Evolutionary conservation across 2,329 filamentous ascomycete genomes (phyloP).

Genomic region (Fusarium chlamydosporum): DNA sequence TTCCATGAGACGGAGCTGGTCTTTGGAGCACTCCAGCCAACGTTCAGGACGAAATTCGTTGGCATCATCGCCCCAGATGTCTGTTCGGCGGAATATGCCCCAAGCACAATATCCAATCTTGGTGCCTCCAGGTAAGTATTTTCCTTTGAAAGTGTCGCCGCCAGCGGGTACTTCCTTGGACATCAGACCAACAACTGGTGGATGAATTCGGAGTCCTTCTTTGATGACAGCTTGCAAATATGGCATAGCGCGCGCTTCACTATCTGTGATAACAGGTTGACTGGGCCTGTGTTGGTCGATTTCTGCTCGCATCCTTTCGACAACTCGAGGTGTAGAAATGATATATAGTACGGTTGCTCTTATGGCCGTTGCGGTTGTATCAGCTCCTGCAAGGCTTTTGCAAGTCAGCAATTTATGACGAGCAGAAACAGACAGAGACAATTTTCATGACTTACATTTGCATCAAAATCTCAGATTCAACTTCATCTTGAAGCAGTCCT

Average conservation of each 20-base stretch:
- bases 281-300: conserved; percentile 36
- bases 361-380: conserved; percentile 70
- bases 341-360: conserved; percentile 67
- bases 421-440: accelerated
- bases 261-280: conserved; percentile 51
- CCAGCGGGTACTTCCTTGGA: conserved; percentile 53
- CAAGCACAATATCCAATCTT: conserved; percentile 55
- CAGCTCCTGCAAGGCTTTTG: conserved; percentile 65
- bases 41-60: conserved; percentile 55
- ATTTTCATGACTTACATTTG: conserved; percentile 33
- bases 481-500: conserved; percentile 47
- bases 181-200: conserved; percentile 56
- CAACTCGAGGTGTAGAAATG: conserved; percentile 63
- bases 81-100: conserved; percentile 53
- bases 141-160: conserved; percentile 54
- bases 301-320: conserved; percentile 59
- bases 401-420: background rate
- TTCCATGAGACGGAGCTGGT: conserved; percentile 55
- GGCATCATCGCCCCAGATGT: conserved; percentile 56
- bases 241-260: conserved; percentile 56
- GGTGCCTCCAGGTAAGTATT: conserved; percentile 53
- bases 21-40: conserved; percentile 56
- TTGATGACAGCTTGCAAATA: conserved; percentile 66
- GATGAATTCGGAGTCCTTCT: conserved; percentile 60
- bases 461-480: conserved; percentile 49